A percentile compares a stretch with the other conserved stretches of the same genome.
Evolutionary conservation across 306 rosid species (phyloP).

Genomic region (Arachis hypogaea): DNA sequence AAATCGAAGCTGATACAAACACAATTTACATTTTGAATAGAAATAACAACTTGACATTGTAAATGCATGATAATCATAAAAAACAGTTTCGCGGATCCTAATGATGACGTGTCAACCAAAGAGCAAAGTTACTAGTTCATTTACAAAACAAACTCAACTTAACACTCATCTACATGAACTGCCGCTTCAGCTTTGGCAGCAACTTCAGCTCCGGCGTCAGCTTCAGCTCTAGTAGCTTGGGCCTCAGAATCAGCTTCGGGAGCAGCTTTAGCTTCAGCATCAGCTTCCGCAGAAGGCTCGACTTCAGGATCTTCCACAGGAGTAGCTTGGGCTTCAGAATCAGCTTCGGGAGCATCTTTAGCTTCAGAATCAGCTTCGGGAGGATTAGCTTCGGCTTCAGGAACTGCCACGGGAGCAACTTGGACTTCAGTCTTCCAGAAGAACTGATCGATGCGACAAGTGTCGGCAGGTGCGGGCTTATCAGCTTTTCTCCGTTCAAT

Average conservation of each 20-base stretch:
- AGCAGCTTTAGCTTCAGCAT: background rate
- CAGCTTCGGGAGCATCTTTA: background rate
- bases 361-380: background rate
- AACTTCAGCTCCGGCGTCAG: background rate
- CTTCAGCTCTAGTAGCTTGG: too few species aligned
- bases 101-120: background rate
- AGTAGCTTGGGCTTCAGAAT: too few species aligned
- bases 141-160: conserved; percentile 27
- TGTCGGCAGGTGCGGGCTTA: conserved; percentile 42
- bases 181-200: conserved; percentile 8
- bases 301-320: background rate
- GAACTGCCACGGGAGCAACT: background rate
- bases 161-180: conserved; percentile 44
- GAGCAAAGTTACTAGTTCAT: background rate
- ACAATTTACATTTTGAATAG: too few species aligned
- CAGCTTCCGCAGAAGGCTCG: too few species aligned
- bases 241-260: background rate
- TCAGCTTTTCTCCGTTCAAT: conserved; percentile 43
- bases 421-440: conserved; percentile 49
- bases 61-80: conserved; percentile 11
- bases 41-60: too few species aligned
- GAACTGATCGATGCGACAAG: conserved; percentile 77
- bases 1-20: too few species aligned
- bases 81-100: background rate
- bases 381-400: background rate